Evolutionary conservation across 2,329 filamentous ascomycete genomes (phyloP), one percentile per base, ranked within the genome.

Genomic region (Phoma sp.): DNA sequence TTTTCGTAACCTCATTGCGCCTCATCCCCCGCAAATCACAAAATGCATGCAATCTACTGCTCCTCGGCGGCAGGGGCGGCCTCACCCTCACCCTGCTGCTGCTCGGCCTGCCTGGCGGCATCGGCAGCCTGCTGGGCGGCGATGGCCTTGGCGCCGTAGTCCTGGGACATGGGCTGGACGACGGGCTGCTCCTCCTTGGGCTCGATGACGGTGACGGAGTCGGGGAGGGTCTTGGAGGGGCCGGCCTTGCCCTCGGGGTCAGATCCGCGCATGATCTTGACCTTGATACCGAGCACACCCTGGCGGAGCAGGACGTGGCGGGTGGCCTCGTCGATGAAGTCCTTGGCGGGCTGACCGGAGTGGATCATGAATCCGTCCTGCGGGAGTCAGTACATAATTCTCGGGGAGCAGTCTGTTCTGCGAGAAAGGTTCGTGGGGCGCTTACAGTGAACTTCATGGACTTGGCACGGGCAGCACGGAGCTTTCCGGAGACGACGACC

Each of bases 241-340:
- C 95, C 92, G 75, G 91, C 88, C 89, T 99, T 99, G 88, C 95
- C 95, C 83, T 98, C 92, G 79, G 95, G 95, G 85, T 99, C 95
- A 73, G 91, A 95, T 78, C 95, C 95, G 80, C 96, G 93, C 95
- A 99, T 99, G 85, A 99, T 99, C 93, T 99, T 99, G 82, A 99
- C 95, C 89, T 99, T 99, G 86, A 99, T 99, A 84, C 95, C 95
- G 69, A 99, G 86, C 69, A 99, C 95, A 90, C 95, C 95, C 86
- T 99, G 95, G 83, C 96, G 91, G 81, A 99, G 93, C 70, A 99
- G 92, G 75, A 99, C 95, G 91, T 99, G 95, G 75, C 95, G 95
- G 77, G 95, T 98, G 73, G 96, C 96, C 76, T 83, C 86, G 86
- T 99, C 95, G 80, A 99, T 99, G 86, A 99, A 99, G 84, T 99